Base-by-base conservation (phyloP, 768 basidiomycete genomes). In the Suillus occidentalis region DNA sequence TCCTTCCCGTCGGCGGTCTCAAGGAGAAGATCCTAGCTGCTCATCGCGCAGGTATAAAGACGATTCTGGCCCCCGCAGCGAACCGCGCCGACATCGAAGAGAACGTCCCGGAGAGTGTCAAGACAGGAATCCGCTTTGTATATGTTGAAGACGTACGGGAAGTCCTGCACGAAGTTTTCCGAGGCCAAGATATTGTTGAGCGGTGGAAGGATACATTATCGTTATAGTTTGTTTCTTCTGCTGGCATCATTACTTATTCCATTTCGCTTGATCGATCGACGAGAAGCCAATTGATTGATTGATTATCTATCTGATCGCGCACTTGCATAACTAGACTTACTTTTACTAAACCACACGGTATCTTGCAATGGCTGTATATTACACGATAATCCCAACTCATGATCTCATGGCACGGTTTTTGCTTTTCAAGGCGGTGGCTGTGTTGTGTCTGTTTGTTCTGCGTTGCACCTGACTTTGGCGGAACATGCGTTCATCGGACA, bases 21-120 rank as follows among this genome's bases (percentile, higher is more conserved):
- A 98, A 97, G 80, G 93, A 94, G 80, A 96, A 97, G 83, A 95
- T 97, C 67, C 85, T 98, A 2, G 97, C 97, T 1, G 97, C 97
- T 0, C 97, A 99, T 73, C 89, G 97, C 20, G 95, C 97, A 1
- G 95, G 95, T 4, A 97, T 99, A 82, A 95, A 91, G 79, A 96
- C 90, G 0, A 91, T 95, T 70, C 76, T 96, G 8, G 91, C 91
- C 0, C 94, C 95, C 0, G 89, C 85, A 34, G 96, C 92, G 3
- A 97, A 97, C 76, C 88, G 89, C 31, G 89, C 93, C 0, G 97
- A 99, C 72, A 96, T 99, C 39, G 95, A 98, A 79, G 95, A 95
- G 82, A 99, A 99, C 73, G 97, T 99, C 0, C 95, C 95, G 0
- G 90, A 89, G 70, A 95, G 94, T 71, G 96, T 98, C 68, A 98